Conservation (phyloP, 257 asterid genomes). For the Anisodus acutangulus region DNA sequence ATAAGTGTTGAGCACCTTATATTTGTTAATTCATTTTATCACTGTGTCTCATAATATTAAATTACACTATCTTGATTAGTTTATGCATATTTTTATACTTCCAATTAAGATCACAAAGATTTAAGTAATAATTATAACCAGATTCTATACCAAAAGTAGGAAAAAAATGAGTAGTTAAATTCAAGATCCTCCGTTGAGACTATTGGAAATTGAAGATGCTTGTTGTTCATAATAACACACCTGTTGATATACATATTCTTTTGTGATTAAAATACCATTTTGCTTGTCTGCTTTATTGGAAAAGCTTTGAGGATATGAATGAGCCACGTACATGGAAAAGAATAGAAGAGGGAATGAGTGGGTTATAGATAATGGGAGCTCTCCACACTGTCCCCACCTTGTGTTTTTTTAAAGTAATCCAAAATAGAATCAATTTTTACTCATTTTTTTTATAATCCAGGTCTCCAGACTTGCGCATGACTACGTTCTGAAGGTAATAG, state of each 20-base stretch:
- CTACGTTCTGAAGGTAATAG: too few relatives aligned
- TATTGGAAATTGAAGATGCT: conserved; percentile 41
- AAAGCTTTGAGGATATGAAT: conserved; percentile 51
- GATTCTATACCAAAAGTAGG: conserved; percentile 25
- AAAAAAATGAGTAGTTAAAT: not conserved
- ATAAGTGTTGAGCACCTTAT: not conserved
- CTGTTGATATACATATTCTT: conserved; percentile 32
- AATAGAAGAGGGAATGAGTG: conserved; percentile 28
- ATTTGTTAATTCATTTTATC: conserved; percentile 17
- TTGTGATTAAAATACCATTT: conserved; percentile 27
- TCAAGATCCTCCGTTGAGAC: conserved; percentile 26
- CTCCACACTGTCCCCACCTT: not conserved
- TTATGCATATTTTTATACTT: not conserved
- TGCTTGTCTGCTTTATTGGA: conserved; percentile 30
- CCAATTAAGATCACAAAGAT: conserved; percentile 6
- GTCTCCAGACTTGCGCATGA: too few relatives aligned
- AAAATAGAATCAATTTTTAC: not conserved
- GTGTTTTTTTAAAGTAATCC: conserved; percentile 10
- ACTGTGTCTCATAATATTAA: not conserved
- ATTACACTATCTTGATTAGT: not conserved
- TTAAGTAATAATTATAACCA: conserved; percentile 21
- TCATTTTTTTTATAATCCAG: too few relatives aligned
- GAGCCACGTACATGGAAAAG: conserved; percentile 48
- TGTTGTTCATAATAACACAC: not conserved
- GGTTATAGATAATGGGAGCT: conserved; percentile 27